phyloP scores from a whole-genome alignment of 768 basidiomycete species.

The Boletus sp. region DNA sequence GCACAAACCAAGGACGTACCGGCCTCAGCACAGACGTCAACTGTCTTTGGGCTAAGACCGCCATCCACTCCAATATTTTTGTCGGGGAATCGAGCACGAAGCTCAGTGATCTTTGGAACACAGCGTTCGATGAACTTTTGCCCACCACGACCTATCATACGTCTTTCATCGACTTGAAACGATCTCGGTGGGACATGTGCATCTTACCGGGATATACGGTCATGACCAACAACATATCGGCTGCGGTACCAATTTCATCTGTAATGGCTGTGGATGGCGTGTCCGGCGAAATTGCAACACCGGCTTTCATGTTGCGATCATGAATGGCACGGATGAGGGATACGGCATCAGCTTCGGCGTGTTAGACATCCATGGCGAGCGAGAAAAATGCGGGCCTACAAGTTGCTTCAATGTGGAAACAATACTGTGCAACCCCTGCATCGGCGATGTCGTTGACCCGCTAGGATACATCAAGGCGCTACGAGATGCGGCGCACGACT shows the following conservation, averaged over 20 bases:
- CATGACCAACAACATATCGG: constrained; percentile 98
- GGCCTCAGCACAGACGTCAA: constrained; percentile 85
- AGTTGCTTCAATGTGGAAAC: constrained; percentile 95
- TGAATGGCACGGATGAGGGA: constrained; percentile 81
- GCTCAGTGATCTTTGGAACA: constrained; percentile 88
- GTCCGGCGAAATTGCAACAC: constrained; percentile 95
- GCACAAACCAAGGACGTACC: constrained; percentile 44
- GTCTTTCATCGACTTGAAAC: not conserved
- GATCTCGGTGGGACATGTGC: not conserved
- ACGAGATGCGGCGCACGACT: constrained; percentile 1
- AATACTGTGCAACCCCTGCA: constrained; percentile 92
- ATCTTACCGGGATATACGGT: constrained; percentile 86
- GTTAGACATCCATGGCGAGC: constrained; percentile 16
- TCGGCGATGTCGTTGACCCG: constrained; percentile 97
- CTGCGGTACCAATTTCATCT: constrained; percentile 75
- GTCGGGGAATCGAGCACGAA: constrained; percentile 85
- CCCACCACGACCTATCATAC: constrained; percentile 73
- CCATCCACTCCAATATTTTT: constrained; percentile 99
- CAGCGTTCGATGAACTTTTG: constrained; percentile 96
- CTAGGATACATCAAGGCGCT: constrained; percentile 38
- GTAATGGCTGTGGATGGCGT: constrained; percentile 89
- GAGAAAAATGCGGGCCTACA: constrained; percentile 44
- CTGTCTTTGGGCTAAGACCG: constrained; percentile 90
- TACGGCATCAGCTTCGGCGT: constrained; percentile 58
- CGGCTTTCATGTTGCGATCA: constrained; percentile 84